Base-by-base conservation (phyloP, 1,284 basidiomycete species). In the Acaromyces ingoldii region DNA sequence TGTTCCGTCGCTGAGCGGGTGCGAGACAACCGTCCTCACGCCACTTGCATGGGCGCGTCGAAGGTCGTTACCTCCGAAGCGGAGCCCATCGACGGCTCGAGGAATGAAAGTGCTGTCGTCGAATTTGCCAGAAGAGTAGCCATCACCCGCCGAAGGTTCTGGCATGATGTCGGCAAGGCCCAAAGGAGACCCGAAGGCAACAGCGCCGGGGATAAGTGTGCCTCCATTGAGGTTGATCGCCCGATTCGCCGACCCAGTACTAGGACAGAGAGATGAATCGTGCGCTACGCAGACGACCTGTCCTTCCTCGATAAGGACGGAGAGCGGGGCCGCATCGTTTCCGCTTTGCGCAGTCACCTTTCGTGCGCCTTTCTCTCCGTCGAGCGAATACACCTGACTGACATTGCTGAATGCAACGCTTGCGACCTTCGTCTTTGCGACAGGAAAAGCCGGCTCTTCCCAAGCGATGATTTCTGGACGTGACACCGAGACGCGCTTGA, bases 21-120 rank as follows among this genome's bases (percentile, higher is more conserved):
- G n/a, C 2, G 74, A 72, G 30, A 80, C 77, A 4, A 84, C 85
- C 1, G 83, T 82, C 0, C 84, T 84, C 13, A 91, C 78, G n/a
- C 81, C 81, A 13, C 76, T 70, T 26, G 76, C 75, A 44, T 80
- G 77, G 4, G 79, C 80, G 6, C 60, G 57, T 9, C 58, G 38
- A 40, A 71, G 43, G 42, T 70, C 68, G 45, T 72, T 59, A 0
- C 66, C 66, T 11, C 64, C 66, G 36, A 51, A 67, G 29, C 62
- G 57, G 9, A 72, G 47, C 1, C 64, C 68, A 37, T 72, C 70
- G 1, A 55, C 66, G 4, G 68, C 66, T 1, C 58, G 55, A 1
- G 57, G 48, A 1, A 56, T 25, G 1, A 57, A 53, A 31, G 6
- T 51, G 39, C 29, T 17, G 2, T 26, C 17, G 17, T 53, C 51